Evolutionary conservation across 495 filamentous ascomycete species (phyloP).

Genomic region (Aspergillus nidulans): DNA sequence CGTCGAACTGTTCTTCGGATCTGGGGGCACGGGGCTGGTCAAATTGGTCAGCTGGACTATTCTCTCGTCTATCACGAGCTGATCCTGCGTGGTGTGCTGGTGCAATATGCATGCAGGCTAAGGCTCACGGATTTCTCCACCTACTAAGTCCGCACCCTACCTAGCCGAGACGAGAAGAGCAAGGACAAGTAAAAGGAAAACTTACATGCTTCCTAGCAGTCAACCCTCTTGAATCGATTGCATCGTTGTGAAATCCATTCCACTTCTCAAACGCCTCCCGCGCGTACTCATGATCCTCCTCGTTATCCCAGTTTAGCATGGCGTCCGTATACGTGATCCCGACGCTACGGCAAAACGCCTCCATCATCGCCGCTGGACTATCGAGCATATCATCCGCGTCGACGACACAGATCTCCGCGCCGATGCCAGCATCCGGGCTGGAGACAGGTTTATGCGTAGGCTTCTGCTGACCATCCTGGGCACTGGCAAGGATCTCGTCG

Average conservation of each 20-base stretch:
- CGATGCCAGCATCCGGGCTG: conserved; percentile 17
- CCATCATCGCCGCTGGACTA: conserved; percentile 65
- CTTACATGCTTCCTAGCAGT: conserved; percentile 70
- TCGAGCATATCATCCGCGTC: conserved; percentile 94
- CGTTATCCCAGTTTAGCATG: conserved; percentile 81
- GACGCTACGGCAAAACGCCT: conserved; percentile 72
- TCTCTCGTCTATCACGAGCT: not conserved
- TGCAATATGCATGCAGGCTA: not conserved
- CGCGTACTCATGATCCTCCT: conserved; percentile 60
- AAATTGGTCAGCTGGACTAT: not conserved
- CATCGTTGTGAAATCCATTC: conserved; percentile 95
- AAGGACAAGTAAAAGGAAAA: conserved; percentile 15
- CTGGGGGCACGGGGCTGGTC: conserved; percentile 44
- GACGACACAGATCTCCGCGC: conserved; percentile 73
- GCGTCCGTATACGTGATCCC: conserved; percentile 63
- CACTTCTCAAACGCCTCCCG: conserved; percentile 84
- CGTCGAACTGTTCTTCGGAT: conserved; percentile 66
- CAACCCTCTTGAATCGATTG: conserved; percentile 70
- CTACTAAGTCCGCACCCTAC: not conserved
- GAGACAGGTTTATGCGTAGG: conserved; percentile 21
- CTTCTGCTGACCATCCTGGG: conserved; percentile 3
- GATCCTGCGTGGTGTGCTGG: not conserved
- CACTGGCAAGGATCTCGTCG: conserved; percentile 18
- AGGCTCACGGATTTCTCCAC: not conserved
- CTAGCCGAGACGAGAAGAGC: not conserved